Conservation (phyloP, 2,329 filamentous ascomycete genomes). For the Corynespora cassiicola region DNA sequence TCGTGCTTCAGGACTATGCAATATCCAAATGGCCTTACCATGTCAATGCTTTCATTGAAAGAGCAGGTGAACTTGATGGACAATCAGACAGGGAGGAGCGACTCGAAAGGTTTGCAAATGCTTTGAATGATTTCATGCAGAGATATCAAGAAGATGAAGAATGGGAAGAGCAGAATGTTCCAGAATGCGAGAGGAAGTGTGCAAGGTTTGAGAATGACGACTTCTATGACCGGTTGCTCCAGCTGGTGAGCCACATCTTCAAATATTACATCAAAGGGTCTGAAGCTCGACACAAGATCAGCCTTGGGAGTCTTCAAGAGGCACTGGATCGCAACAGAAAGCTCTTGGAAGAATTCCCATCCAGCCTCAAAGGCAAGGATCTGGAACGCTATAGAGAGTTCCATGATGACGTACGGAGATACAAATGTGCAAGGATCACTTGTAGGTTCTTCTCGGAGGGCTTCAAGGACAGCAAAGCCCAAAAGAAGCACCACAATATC, state of each 20-base stretch:
- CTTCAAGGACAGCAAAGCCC: constrained; percentile 36
- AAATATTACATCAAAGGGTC: constrained; percentile 37
- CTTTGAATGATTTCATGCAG: constrained; percentile 27
- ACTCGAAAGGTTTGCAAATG: constrained; percentile 12
- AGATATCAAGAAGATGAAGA: constrained; percentile 24
- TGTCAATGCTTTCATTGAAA: constrained; percentile 30
- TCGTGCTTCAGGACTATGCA: constrained; percentile 38
- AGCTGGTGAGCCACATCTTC: constrained; percentile 38
- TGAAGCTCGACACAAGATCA: constrained; percentile 35
- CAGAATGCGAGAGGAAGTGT: constrained; percentile 20
- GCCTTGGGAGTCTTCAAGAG: constrained; percentile 30
- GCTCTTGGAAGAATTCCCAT: constrained; percentile 34
- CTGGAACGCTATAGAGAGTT: constrained; percentile 21
- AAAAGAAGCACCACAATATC: constrained; percentile 45
- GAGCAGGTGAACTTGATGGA: constrained; percentile 21
- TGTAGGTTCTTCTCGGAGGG: constrained; percentile 55
- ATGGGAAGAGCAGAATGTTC: constrained; percentile 15
- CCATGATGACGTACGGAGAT: constrained; percentile 47
- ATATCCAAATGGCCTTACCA: constrained; percentile 38
- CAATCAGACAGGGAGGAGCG: constrained; percentile 2
- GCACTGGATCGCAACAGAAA: constrained; percentile 35
- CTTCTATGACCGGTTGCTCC: constrained; percentile 28
- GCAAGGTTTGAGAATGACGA: constrained; percentile 12
- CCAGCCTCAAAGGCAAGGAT: constrained; percentile 10
- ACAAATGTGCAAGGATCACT: constrained; percentile 50